A percentile compares a stretch with the other conserved stretches of the same genome.
Evolutionary conservation across 2,329 filamentous ascomycete species (phyloP).

Genomic region (Talaromyces islandicus): DNA sequence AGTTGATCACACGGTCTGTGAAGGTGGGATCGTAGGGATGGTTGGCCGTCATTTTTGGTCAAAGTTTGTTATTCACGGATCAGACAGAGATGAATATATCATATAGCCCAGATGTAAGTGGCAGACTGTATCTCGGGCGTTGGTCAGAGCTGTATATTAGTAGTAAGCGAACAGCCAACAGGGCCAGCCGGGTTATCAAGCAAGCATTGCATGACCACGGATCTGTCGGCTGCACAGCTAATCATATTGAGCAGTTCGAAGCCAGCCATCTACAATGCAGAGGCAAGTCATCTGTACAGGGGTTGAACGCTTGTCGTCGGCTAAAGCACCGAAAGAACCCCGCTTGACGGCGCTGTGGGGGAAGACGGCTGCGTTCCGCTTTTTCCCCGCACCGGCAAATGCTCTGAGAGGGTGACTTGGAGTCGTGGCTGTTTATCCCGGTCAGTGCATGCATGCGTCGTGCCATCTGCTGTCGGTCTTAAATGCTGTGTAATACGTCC

Average conservation of each 20-base stretch:
- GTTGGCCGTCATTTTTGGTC: not conserved
- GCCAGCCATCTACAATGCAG: too few relatives aligned
- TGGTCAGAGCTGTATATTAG: not conserved
- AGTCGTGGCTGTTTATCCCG: too few relatives aligned
- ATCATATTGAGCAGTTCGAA: not conserved
- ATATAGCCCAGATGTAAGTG: too few relatives aligned
- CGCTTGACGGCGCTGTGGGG: not conserved
- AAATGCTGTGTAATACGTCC: too few relatives aligned
- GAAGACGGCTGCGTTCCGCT: not conserved
- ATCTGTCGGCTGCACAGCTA: not conserved
- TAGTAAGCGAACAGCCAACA: not conserved
- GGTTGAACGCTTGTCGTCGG: not conserved
- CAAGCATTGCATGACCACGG: not conserved
- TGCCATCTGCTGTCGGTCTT: too few relatives aligned
- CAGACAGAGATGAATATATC: not conserved
- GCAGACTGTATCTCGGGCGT: not conserved
- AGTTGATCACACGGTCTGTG: slow-evolving; percentile 67
- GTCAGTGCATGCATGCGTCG: too few relatives aligned
- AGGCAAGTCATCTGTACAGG: not conserved
- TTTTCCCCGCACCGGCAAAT: not conserved
- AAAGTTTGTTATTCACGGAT: too few relatives aligned
- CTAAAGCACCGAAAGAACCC: not conserved
- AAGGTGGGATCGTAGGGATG: slow-evolving; percentile 36
- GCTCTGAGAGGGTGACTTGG: too few relatives aligned
- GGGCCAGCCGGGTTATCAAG: not conserved